Evolutionary conservation across 495 filamentous ascomycete species (phyloP).

Genomic region (Aspergillus haitiensis): DNA sequence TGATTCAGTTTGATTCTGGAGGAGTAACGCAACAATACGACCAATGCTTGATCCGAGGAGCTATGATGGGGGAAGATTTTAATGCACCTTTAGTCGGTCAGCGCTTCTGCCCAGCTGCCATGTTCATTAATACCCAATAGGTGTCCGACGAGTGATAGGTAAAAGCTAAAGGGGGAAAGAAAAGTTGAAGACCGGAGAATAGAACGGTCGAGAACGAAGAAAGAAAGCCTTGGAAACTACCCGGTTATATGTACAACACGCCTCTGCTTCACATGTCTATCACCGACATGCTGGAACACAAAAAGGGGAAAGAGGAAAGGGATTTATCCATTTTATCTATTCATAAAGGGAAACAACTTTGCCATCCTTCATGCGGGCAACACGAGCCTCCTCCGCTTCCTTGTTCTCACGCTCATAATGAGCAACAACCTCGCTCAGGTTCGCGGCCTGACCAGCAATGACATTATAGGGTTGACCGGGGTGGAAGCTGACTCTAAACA

Average conservation of each 20-base stretch:
- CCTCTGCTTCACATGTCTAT: conserved; percentile 31
- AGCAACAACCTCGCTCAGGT: conserved; percentile 60
- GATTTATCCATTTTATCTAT: conserved; percentile 29
- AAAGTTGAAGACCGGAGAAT: background rate
- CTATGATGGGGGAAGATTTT: no score
- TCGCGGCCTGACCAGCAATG: conserved; percentile 57
- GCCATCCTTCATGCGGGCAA: conserved; percentile 46
- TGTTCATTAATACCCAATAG: background rate
- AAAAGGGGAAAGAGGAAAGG: conserved; percentile 18
- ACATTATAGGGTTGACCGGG: conserved; percentile 63
- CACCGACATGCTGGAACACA: conserved; percentile 23
- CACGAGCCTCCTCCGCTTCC: conserved; percentile 51
- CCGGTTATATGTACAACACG: conserved; percentile 46
- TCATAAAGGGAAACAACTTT: conserved; percentile 47
- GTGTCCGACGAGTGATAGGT: background rate
- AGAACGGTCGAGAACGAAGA: conserved; percentile 1
- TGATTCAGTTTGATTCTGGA: conserved; percentile 1
- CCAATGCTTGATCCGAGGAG: no score
- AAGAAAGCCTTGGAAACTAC: conserved; percentile 13
- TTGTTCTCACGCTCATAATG: conserved; percentile 61
- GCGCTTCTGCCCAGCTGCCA: background rate
- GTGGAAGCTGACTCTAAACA: conserved; percentile 56
- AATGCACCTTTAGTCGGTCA: no score
- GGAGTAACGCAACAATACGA: background rate
- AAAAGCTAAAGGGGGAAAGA: background rate